Evolutionary conservation across 495 filamentous ascomycete genomes (phyloP).

Genomic region (Neurospora tetraspora): DNA sequence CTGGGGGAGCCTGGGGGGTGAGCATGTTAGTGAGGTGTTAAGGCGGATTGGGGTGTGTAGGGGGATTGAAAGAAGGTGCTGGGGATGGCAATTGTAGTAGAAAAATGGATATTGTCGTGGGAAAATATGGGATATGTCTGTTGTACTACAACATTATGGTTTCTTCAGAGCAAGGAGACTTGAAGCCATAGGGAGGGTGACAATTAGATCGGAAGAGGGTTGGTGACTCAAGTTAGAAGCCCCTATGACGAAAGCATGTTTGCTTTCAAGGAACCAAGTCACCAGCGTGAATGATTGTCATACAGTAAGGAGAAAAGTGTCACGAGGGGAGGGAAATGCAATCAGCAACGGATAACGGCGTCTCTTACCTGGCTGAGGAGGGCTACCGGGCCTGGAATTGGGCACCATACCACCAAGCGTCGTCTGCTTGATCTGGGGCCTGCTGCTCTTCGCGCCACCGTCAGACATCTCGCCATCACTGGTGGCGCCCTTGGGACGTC

Average conservation of each 20-base stretch:
- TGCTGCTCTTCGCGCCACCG: constrained; percentile 37
- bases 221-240: background rate
- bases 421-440: constrained; percentile 19
- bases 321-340: background rate
- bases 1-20: background rate
- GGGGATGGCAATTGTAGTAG: background rate
- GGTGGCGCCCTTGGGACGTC: constrained; percentile 52
- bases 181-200: background rate
- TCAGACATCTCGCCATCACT: constrained; percentile 79
- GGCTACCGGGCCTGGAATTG: constrained; percentile 44
- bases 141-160: background rate
- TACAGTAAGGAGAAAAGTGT: background rate
- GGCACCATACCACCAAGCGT: constrained; percentile 37
- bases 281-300: background rate
- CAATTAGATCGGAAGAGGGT: background rate
- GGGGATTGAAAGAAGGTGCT: background rate
- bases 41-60: background rate
- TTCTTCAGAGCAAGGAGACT: background rate
- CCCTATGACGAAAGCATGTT: background rate
- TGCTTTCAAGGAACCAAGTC: background rate
- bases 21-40: background rate
- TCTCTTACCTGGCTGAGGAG: constrained; percentile 24
- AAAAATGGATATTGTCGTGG: background rate
- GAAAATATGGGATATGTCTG: background rate
- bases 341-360: background rate